phyloP scores from a whole-genome alignment of 768 basidiomycete species.

The Lentinula boryana region DNA sequence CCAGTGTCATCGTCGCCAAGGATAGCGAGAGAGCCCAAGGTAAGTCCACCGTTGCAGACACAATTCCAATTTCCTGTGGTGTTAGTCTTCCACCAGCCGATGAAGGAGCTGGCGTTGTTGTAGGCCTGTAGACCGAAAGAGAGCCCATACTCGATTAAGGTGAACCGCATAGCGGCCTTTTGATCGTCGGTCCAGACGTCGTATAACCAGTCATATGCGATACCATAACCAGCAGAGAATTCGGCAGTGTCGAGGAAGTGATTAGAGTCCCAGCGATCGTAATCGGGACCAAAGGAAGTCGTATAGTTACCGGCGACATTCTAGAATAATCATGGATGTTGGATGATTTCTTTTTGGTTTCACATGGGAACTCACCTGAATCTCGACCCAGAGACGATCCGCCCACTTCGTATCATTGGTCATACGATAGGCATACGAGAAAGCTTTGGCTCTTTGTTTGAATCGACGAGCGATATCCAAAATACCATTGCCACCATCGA shows the following conservation, averaged over 20 bases:
- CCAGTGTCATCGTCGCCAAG: slow-evolving; percentile 78
- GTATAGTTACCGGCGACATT: slow-evolving; percentile 73
- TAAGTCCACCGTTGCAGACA: slow-evolving; percentile 88
- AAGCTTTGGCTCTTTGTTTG: slow-evolving; percentile 90
- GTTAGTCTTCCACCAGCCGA: slow-evolving; percentile 75
- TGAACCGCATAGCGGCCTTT: slow-evolving; percentile 58
- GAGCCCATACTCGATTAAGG: slow-evolving; percentile 78
- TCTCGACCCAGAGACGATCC: slow-evolving; percentile 78
- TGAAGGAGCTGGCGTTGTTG: slow-evolving; percentile 28
- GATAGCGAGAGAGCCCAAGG: slow-evolving; percentile 86
- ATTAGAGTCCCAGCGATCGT: slow-evolving; percentile 73
- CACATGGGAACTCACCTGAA: slow-evolving; percentile 52
- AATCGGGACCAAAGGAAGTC: slow-evolving; percentile 54
- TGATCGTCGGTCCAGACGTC: slow-evolving; percentile 75
- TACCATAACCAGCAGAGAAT: slow-evolving; percentile 80
- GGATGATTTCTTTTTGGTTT: not conserved
- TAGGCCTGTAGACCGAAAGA: slow-evolving; percentile 54
- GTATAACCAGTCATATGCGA: slow-evolving; percentile 96
- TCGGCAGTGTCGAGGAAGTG: slow-evolving; percentile 97
- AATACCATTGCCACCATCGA: slow-evolving; percentile 87
- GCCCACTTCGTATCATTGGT: slow-evolving; percentile 91
- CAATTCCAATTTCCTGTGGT: slow-evolving; percentile 97
- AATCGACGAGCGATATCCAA: slow-evolving; percentile 86
- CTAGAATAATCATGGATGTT: slow-evolving; percentile 24
- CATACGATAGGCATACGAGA: slow-evolving; percentile 85